Percentiles rank a stretch among this genome's conserved stretches.
Evolutionary conservation across 257 asterid genomes (phyloP).

Genomic region (Petunia secreta): DNA sequence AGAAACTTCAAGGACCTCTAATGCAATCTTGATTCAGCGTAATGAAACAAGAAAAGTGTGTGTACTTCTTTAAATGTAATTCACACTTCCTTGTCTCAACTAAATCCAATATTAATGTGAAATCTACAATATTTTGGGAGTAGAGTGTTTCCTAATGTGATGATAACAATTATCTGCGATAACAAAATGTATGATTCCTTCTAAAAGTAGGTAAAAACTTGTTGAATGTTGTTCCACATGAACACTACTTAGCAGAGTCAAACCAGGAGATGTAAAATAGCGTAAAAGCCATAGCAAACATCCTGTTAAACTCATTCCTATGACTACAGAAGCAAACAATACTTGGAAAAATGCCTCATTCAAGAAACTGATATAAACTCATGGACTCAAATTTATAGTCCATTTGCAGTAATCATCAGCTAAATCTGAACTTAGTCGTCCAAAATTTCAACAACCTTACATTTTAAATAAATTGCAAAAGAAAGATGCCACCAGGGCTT

Average conservation of each 20-base stretch:
- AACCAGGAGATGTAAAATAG: not conserved
- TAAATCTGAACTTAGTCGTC: not conserved
- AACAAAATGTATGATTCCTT: not conserved
- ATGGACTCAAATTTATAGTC: not conserved
- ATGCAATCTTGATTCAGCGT: not conserved
- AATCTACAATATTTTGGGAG: not conserved
- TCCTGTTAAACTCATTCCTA: not conserved
- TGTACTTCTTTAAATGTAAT: not conserved
- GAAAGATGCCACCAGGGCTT: not conserved
- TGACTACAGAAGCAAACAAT: constrained; percentile 1
- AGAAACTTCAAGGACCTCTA: not conserved
- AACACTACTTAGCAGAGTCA: not conserved
- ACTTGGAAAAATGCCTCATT: not conserved
- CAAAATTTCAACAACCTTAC: not conserved
- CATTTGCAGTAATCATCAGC: not conserved
- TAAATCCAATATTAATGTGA: not conserved
- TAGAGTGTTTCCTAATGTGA: not conserved
- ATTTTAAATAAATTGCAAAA: not conserved
- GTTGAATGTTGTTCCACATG: not conserved
- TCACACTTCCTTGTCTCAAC: not conserved
- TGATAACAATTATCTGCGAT: not conserved
- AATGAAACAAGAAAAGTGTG: not conserved
- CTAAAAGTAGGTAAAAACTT: not conserved
- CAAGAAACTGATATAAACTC: not conserved
- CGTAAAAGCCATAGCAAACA: constrained; percentile 1